Percentiles rank a stretch among this genome's conserved stretches.
phyloP scores from a whole-genome alignment of 805 yeast species.

The Scheffersomyces spartinae region DNA sequence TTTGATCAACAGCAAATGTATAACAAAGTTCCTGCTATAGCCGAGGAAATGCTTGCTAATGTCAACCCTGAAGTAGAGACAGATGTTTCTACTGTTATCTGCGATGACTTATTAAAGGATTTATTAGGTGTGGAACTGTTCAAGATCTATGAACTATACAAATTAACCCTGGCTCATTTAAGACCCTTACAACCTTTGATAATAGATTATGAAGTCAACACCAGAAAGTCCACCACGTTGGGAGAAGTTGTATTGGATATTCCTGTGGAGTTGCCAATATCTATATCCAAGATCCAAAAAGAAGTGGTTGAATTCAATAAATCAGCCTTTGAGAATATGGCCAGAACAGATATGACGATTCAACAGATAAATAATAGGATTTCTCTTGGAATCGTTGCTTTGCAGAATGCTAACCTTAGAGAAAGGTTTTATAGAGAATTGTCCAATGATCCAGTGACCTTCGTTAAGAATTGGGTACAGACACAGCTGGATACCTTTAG shows the following conservation, averaged over 20 bases:
- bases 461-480: conserved; percentile 61
- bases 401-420: conserved; percentile 48
- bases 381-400: conserved; percentile 37
- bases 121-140: conserved; percentile 42
- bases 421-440: conserved; percentile 70
- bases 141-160: conserved; percentile 62
- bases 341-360: conserved; percentile 32
- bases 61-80: conserved; percentile 13
- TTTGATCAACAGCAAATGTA: conserved; percentile 9
- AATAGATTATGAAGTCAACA: conserved; percentile 63
- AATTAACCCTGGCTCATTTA: conserved; percentile 54
- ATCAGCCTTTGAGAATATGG: conserved; percentile 28
- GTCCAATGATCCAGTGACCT: conserved; percentile 65
- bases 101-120: conserved; percentile 34
- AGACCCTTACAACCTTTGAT: conserved; percentile 75
- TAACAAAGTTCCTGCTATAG: conserved; percentile 27
- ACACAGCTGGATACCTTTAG: conserved; percentile 79
- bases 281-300: conserved; percentile 22
- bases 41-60: conserved; percentile 10
- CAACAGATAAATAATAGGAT: conserved; percentile 32
- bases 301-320: conserved; percentile 26
- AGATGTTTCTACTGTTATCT: conserved; percentile 17
- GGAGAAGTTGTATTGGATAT: conserved; percentile 78
- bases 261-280: conserved; percentile 27
- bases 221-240: conserved; percentile 64